Evolutionary conservation across 345 rosid genomes (phyloP).

Genomic region (Eucalyptus curtisii): DNA sequence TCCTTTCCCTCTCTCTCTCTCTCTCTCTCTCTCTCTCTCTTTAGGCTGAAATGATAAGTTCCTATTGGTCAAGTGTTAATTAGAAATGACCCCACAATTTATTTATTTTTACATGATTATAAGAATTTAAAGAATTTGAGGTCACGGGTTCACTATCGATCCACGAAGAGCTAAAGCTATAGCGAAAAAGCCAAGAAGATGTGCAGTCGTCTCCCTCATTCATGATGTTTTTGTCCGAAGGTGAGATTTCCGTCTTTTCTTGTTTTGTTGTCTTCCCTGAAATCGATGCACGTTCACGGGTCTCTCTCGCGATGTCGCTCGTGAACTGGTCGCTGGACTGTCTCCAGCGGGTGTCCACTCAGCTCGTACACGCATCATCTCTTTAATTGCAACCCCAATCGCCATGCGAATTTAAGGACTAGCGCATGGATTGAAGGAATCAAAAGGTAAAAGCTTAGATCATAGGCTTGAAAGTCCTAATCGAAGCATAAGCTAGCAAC

Average conservation of each 20-base stretch:
- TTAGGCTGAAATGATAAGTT: neutral
- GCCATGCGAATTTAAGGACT: neutral
- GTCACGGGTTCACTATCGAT: neutral
- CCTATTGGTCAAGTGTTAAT: neutral
- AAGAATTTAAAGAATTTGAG: neutral
- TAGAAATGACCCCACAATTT: neutral
- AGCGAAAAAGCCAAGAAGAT: neutral
- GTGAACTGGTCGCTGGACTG: constrained; percentile 4
- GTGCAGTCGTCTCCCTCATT: neutral
- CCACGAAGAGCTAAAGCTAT: neutral
- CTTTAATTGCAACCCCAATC: neutral
- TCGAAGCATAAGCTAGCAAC: neutral
- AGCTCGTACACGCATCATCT: neutral
- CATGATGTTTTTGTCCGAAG: constrained; percentile 4
- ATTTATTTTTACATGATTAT: neutral
- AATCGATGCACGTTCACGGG: constrained; percentile 20
- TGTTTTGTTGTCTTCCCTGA: neutral
- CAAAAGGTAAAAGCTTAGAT: neutral
- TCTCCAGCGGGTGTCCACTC: neutral
- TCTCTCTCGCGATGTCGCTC: neutral
- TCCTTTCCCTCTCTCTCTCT: neutral
- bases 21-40: neutral
- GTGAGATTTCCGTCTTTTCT: neutral
- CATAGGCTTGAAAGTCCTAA: neutral
- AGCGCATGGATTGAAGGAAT: neutral